Conservation (phyloP, 179 eudicot genomes). For the Actinidia chinensis region DNA sequence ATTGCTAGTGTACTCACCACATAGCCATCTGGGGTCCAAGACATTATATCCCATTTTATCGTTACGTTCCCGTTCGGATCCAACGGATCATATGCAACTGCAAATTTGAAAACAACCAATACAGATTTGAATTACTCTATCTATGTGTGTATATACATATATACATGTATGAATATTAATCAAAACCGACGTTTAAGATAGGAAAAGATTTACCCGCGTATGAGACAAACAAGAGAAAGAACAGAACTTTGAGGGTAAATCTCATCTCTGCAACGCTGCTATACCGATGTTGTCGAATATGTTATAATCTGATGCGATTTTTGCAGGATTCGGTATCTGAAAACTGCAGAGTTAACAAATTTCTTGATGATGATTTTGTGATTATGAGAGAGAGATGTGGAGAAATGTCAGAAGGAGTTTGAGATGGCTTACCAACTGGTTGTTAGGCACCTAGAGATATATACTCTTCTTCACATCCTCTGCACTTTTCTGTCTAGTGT, state of each 20-base stretch:
- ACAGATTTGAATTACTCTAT: neutral
- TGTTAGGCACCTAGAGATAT: slow-evolving; percentile 13
- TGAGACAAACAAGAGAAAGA: slow-evolving; percentile 25
- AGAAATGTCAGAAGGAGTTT: slow-evolving; percentile 10
- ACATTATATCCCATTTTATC: slow-evolving; percentile 75
- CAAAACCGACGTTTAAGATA: neutral
- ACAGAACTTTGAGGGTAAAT: slow-evolving; percentile 11
- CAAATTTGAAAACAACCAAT: slow-evolving; percentile 3
- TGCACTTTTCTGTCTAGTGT: slow-evolving; percentile 1
- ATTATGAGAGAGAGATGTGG: slow-evolving; percentile 9
- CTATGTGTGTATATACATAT: neutral
- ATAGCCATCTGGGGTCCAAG: slow-evolving; percentile 86
- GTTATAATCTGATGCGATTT: neutral
- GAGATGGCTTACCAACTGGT: slow-evolving; percentile 38
- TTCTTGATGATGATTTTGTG: neutral
- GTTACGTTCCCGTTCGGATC: slow-evolving; percentile 84
- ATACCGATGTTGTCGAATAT: neutral
- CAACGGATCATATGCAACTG: slow-evolving; percentile 81
- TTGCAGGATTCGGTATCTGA: neutral
- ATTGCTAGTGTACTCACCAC: slow-evolving; percentile 38
- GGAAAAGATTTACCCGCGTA: slow-evolving; percentile 26
- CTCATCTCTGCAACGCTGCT: slow-evolving; percentile 25
- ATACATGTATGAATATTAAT: neutral
- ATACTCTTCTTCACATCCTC: neutral
- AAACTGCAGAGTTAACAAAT: no score